Evolutionary conservation across 257 asterid genomes (phyloP), one percentile per base, ranked within the genome.

Genomic region (Solanum rostratum): DNA sequence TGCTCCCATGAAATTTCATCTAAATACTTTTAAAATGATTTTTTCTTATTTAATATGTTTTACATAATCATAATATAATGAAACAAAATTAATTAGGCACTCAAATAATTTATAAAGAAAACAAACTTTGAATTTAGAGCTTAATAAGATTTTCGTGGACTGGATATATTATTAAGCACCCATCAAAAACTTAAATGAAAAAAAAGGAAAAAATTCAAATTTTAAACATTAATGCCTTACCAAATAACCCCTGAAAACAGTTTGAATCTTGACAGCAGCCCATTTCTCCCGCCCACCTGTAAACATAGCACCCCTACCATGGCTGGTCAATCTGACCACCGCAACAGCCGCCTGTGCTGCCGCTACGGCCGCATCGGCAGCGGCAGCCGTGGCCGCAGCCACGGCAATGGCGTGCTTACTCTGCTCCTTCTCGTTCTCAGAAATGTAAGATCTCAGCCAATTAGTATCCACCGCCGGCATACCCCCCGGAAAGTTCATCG

Each of bases 301-400:
- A 46, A 88, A 87, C 81, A 89, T 46, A n/a, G 82, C 87, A 43
- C 95, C 94, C 43, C 91, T 88, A 3, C 98, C 93, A 37, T 91
- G 93, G 69, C 94, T 93, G n/a, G 98, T 95, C 6, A 97, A 94
- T 82, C 97, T 88, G 80, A 95, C 98, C 80, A 95, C 99, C 24
- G 96, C 99, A 24, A 88, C 98, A 1, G 99, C 98, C 52, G 99
- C 99, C 88, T 93, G 97, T 2, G 99, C 99, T 1, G 99, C 99
- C 2, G 97, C 98, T 7, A 96, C 93, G 0, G 99, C 99, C 0
- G 99, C 99, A 63, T 96, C 98, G 0, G 99, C 99, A 1, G 97
- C 99, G 1, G 96, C 98, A 1, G 98, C 98, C 1, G 98, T 93
- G 76, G 99, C 99, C 0, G 97, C 98, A 0, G 98, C 99, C 71